phyloP scores from a whole-genome alignment of 208 protist species.

The Lotmaria passim region DNA sequence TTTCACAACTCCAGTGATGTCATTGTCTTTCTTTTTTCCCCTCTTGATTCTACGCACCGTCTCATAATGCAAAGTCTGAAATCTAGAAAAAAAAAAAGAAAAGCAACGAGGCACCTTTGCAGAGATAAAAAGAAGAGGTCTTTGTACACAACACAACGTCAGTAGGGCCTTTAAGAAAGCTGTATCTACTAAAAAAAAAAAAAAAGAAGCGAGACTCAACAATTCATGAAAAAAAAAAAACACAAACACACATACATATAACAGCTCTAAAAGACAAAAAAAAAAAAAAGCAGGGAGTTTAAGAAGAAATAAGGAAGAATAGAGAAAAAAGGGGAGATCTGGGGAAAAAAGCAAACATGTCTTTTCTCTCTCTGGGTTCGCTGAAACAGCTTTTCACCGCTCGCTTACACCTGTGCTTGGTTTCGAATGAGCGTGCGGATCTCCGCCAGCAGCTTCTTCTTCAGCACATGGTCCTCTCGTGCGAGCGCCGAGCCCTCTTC shows the following conservation, averaged over 20 bases:
- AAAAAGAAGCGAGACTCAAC: not conserved
- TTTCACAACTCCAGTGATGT: no score
- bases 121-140: no score
- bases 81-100: slow-evolving; percentile 16
- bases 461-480: slow-evolving; percentile 34
- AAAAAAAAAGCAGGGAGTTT: slow-evolving; percentile 7
- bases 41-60: no score
- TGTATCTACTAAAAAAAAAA: not conserved
- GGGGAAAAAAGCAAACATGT: slow-evolving; percentile 9
- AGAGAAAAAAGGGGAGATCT: slow-evolving; percentile 2
- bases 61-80: no score
- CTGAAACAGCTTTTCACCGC: no score
- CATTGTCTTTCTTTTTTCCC: not conserved
- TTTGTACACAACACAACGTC: no score
- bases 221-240: not conserved
- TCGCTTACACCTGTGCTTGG: not conserved
- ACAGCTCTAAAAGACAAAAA: slow-evolving; percentile 12
- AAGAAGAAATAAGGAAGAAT: not conserved
- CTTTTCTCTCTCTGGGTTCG: no score
- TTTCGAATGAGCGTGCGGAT: slow-evolving; percentile 47
- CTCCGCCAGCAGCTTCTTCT: slow-evolving; percentile 63
- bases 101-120: no score
- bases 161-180: no score
- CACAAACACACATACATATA: not conserved
- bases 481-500: slow-evolving; percentile 40